Evolutionary conservation across 176 grass and related monocot species (phyloP), one percentile per base, ranked within the genome.

Genomic region (Thinopyrum elongatum): DNA sequence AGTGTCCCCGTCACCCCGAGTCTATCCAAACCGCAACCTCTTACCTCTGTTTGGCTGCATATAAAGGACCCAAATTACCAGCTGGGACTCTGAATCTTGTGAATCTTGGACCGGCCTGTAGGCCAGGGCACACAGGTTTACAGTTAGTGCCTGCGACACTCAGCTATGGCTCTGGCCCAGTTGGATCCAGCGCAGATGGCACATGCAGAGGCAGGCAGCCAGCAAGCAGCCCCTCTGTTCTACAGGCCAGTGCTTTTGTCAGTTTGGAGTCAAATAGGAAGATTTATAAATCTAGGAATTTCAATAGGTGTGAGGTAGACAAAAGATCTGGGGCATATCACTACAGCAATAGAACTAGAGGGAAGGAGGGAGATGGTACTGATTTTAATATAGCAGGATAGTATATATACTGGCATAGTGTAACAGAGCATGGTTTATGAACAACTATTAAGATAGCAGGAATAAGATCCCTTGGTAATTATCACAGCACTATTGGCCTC

Each of bases 101-200:
- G 42, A 19, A 75, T 75, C 72, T 75, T 75, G 87, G 87, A 88
- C 74, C 87, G 36, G 21, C 16, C 83, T 65, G 65, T 78, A 72
- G 81, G 39, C 22, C 87, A 88, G 36, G 26, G 66, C 49, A 53
- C 49, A 53, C 53, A 47, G 85, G 42, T 59, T 82, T 82, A 60
- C 59, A 80, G 11, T 72, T 80, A 79, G 74, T 79, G 73, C 63
- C 61, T 35, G 63, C 76, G 47, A 64, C 76, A 63, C 71, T 58
- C 42, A 58, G 49, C 39, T 65, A 33, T 91, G 81, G 19, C 53
- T 53, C 49, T 58, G 53, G 46, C 64, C 81, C 80, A 59, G 82
- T 66, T 84, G 14, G 80, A 44, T 82, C 66, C 86, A 42, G 75
- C 77, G 76, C 70, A 81, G 39, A 79, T 79, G 64, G 55, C 47